Base-by-base conservation (phyloP, 1,284 basidiomycete genomes). In the Cutaneotrichosporon curvatum region DNA sequence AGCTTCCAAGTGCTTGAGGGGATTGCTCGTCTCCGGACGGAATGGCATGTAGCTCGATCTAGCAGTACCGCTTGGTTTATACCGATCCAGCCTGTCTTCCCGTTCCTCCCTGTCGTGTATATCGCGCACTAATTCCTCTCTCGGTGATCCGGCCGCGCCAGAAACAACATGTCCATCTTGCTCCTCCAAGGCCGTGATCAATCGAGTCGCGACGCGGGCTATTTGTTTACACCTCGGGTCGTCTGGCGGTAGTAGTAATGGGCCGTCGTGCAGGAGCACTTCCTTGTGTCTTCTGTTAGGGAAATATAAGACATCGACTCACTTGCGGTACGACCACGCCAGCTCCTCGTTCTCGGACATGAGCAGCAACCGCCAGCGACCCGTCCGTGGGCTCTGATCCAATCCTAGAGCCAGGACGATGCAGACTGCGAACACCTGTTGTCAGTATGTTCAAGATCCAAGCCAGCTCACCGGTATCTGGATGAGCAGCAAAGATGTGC, bases 311-410 rank as follows among this genome's bases (percentile, higher is more conserved):
- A 16, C 19, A 28, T 28, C 18, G 10, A 53, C 71, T 47, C 48
- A 75, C 72, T 75, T 71, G 32, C 72, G 56, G 20, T 71, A 63
- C 3, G 72, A 70, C 76, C 76, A 77, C 22, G 72, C 69, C 48
- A 74, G 60, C 58, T 77, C 76, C 50, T 78, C 76, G 33, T 63
- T 47, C 50, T 76, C 74, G 3, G 66, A 69, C 75, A 78, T 76
- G 39, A 78, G 58, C 18, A 78, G 54, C 23, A 78, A 55, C n/a
- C 76, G 57, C 76, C 76, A 78, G 45, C 76, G 55, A 4, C 70
- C 63, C 0, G 75, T 76, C 14, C 65, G 53, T 4, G 73, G 72
- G 39, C 65, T 65, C 59, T 77, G 75, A 48, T 77, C 73, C 11
- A 76, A 59, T 0, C 75, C 75, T 20, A 77, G 60, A 0, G 75